These are phyloP conservation scores for Globisporangium canariense DNA, from an alignment of 352 stramenopile species.

Conservation along the genomic window DNA sequence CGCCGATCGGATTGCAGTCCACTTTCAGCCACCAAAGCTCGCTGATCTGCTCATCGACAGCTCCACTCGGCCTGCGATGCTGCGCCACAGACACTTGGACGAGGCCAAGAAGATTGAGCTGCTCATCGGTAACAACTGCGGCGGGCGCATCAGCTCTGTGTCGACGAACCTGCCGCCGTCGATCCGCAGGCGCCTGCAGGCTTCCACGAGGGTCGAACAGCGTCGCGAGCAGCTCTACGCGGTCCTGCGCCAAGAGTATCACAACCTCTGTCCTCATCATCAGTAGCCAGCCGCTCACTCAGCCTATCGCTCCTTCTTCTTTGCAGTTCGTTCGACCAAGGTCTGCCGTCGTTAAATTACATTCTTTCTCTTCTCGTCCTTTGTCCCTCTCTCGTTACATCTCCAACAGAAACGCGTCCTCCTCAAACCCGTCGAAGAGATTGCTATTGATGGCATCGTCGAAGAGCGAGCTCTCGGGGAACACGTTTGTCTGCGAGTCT, in stretches of 20 bases:
- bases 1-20: background rate
- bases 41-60: slow-evolving; percentile 48
- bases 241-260: slow-evolving; percentile 47
- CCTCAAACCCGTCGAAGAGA: slow-evolving; percentile 73
- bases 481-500: slow-evolving; percentile 18
- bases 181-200: slow-evolving; percentile 45
- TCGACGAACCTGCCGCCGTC: slow-evolving; percentile 49
- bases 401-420: slow-evolving; percentile 64
- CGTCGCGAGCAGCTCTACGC: slow-evolving; percentile 56
- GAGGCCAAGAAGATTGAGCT: slow-evolving; percentile 67
- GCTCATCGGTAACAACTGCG: slow-evolving; percentile 55
- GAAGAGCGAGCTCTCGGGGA: slow-evolving; percentile 32
- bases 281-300: background rate
- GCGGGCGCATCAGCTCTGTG: slow-evolving; percentile 41
- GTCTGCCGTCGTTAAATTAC: slow-evolving; percentile 26
- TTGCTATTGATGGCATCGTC: slow-evolving; percentile 41
- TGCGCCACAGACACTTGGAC: slow-evolving; percentile 31
- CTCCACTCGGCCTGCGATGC: slow-evolving; percentile 26
- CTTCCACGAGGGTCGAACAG: slow-evolving; percentile 35
- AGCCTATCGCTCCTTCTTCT: background rate
- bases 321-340: slow-evolving; percentile 16
- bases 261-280: slow-evolving; percentile 18
- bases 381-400: slow-evolving; percentile 46
- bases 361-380: slow-evolving; percentile 1
- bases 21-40: slow-evolving; percentile 27